These are phyloP conservation scores for Trichoderma erinaceum DNA, from an alignment of 495 filamentous ascomycete genomes.

Conservation along the genomic window DNA sequence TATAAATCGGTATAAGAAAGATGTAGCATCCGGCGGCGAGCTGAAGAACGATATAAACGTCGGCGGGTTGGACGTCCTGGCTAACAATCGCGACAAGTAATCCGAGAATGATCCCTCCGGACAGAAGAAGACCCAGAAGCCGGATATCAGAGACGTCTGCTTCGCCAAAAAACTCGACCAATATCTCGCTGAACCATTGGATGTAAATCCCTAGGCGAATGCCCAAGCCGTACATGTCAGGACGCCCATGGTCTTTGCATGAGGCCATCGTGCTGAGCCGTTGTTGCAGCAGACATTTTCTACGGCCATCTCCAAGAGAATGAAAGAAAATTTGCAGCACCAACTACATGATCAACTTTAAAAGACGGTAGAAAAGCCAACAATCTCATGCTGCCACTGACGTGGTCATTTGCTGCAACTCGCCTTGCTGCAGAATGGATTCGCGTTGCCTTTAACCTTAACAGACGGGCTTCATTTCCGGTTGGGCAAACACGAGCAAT, in stretches of 20 bases:
- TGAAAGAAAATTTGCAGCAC: not conserved
- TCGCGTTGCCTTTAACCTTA: not conserved
- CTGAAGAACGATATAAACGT: constrained; percentile 27
- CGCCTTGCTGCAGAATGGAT: not conserved
- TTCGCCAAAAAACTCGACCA: constrained; percentile 21
- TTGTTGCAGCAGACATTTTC: not conserved
- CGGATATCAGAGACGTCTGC: constrained; percentile 19
- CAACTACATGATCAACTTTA: not conserved
- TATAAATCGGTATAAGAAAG: constrained; percentile 23
- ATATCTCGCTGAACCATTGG: constrained; percentile 18
- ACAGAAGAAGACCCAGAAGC: constrained; percentile 18
- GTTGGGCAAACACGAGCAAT: not conserved
- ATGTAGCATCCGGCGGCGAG: constrained; percentile 27
- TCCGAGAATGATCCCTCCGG: not conserved
- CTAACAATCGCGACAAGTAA: constrained; percentile 1
- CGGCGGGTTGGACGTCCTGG: not conserved
- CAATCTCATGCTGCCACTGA: not conserved
- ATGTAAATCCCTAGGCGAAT: constrained; percentile 23
- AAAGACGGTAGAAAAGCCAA: not conserved
- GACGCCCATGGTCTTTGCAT: constrained; percentile 8
- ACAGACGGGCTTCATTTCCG: not conserved
- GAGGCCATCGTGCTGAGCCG: not conserved
- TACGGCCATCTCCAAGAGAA: not conserved
- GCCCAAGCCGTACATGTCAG: constrained; percentile 22
- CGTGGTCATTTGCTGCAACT: not conserved